A percentile compares a stretch with the other conserved stretches of the same genome.
phyloP scores from a whole-genome alignment of 2,329 filamentous ascomycete species.

The Pseudocercospora eumusae region DNA sequence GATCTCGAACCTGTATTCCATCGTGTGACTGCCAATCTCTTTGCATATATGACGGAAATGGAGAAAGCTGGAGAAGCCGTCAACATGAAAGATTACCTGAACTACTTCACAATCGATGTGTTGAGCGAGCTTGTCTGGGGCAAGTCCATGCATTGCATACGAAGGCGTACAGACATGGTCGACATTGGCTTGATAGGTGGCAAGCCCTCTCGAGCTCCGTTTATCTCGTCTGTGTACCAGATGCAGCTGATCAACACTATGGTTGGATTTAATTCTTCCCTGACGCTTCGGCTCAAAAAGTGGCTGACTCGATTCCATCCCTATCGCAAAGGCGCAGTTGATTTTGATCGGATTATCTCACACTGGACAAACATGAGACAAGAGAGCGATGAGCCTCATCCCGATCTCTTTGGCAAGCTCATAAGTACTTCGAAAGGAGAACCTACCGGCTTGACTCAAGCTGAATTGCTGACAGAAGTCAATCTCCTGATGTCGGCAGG shows the following conservation, averaged over 20 bases:
- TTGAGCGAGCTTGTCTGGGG: constrained; percentile 10
- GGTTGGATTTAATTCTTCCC: constrained; percentile 3
- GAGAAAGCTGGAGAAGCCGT: neutral
- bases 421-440: constrained; percentile 6
- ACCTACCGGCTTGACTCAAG: constrained; percentile 6
- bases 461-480: constrained; percentile 4
- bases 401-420: constrained; percentile 7
- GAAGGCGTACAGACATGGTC: neutral
- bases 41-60: neutral
- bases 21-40: constrained; percentile 1
- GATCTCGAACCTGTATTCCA: constrained; percentile 11
- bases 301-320: neutral
- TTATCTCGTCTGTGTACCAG: constrained; percentile 5
- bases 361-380: constrained; percentile 1
- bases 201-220: neutral
- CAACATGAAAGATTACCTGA: constrained; percentile 11
- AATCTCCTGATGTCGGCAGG: constrained; percentile 11
- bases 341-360: neutral
- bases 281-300: constrained; percentile 3
- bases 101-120: constrained; percentile 10
- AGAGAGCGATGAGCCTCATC: neutral
- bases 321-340: constrained; percentile 1
- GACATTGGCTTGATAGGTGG: neutral
- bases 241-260: constrained; percentile 9
- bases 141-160: neutral